A percentile compares a stretch with the other conserved stretches of the same genome.
These are phyloP conservation scores for Gelatoporia subvermispora DNA, from an alignment of 768 basidiomycete species.

Conservation along the genomic window DNA sequence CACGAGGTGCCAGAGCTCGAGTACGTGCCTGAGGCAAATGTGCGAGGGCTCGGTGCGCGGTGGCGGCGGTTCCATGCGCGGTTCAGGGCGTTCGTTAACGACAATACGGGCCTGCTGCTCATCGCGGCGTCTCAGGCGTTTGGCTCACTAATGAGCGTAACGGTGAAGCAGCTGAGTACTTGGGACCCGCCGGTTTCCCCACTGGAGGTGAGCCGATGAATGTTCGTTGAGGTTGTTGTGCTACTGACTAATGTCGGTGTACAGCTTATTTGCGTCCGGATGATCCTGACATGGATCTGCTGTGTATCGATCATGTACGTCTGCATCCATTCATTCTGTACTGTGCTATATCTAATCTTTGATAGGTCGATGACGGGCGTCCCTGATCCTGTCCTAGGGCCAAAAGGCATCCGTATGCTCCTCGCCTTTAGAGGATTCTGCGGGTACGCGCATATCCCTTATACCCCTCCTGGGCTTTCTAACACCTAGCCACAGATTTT, in stretches of 20 bases:
- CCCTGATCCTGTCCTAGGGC: slow-evolving; percentile 61
- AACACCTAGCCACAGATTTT: slow-evolving; percentile 45
- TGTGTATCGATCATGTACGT: slow-evolving; percentile 48
- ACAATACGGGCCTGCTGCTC: slow-evolving; percentile 57
- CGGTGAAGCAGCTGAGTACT: slow-evolving; percentile 57
- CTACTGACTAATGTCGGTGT: background rate
- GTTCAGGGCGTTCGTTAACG: slow-evolving; percentile 17
- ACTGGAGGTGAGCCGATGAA: slow-evolving; percentile 38
- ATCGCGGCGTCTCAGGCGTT: slow-evolving; percentile 54
- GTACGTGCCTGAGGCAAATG: too few species aligned
- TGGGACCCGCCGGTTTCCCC: slow-evolving; percentile 54
- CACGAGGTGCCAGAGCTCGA: too few species aligned
- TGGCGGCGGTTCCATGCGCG: too few species aligned
- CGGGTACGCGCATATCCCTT: slow-evolving; percentile 40
- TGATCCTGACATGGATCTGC: slow-evolving; percentile 55
- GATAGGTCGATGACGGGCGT: slow-evolving; percentile 35
- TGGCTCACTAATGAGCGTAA: slow-evolving; percentile 53
- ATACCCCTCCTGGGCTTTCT: background rate
- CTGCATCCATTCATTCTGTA: background rate
- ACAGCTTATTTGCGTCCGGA: slow-evolving; percentile 53
- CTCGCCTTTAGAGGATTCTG: slow-evolving; percentile 54
- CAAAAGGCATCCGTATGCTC: slow-evolving; percentile 57
- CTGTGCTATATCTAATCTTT: too few species aligned
- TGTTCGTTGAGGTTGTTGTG: background rate
- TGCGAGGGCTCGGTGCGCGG: too few species aligned